These are phyloP conservation scores for Lycium ferocissimum DNA, from an alignment of 257 asterid genomes.

Conservation along the genomic window DNA sequence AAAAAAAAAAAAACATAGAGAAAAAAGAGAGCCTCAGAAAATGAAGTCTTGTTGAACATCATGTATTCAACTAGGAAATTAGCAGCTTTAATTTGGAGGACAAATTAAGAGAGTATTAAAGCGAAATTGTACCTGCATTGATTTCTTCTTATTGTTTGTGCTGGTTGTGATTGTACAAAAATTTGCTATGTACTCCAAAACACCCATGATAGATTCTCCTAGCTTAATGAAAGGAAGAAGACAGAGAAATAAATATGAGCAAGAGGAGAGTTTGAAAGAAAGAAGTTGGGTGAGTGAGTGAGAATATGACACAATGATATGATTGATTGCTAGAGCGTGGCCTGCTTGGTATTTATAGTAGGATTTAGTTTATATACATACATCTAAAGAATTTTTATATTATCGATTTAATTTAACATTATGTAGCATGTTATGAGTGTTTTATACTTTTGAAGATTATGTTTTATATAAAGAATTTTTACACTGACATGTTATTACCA, in stretches of 20 bases:
- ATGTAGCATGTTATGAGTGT: too few relatives aligned
- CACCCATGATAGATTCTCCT: slow-evolving; percentile 62
- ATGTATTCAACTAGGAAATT: neutral
- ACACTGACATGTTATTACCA: too few relatives aligned
- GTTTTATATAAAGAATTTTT: too few relatives aligned
- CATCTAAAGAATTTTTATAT: neutral
- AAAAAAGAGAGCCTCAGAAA: neutral
- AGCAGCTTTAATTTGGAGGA: neutral
- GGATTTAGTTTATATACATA: neutral
- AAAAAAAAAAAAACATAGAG: neutral
- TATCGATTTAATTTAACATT: too few relatives aligned
- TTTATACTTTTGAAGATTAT: too few relatives aligned
- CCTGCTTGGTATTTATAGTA: slow-evolving; percentile 19
- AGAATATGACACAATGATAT: neutral
- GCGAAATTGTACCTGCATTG: slow-evolving; percentile 69
- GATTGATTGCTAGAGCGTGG: neutral
- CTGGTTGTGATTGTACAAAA: slow-evolving; percentile 69
- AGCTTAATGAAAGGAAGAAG: slow-evolving; percentile 36
- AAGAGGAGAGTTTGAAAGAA: neutral
- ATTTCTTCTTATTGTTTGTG: slow-evolving; percentile 66
- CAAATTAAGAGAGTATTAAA: neutral
- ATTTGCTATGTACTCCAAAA: slow-evolving; percentile 76
- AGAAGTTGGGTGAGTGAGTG: neutral
- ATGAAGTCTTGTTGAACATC: neutral
- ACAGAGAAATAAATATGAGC: slow-evolving; percentile 12